Base-by-base conservation (phyloP, 352 stramenopile genomes). In the Phytophthora quininea region DNA sequence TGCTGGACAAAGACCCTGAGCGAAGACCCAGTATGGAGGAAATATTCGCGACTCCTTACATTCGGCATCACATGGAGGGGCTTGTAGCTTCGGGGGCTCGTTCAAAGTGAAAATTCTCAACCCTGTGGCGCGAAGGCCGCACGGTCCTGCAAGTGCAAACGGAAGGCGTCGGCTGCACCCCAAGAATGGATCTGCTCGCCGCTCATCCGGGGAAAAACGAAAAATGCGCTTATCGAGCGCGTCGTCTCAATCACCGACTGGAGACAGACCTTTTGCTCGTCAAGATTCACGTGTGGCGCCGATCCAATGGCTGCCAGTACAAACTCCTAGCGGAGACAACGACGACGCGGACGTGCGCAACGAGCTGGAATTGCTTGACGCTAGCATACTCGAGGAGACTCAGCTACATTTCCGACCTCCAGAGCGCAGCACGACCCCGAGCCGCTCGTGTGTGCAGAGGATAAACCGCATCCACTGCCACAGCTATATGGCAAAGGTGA, bases 61-160 rank as follows among this genome's bases (percentile, higher is more conserved):
- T 95, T 24, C 83, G 84, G 45, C 86, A 75, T 47, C 84, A 93
- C 73, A 91, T 95, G 81, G 68, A 92, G 75, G 78, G 76, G 0
- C 77, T 92, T 6, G 58, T 89, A 8, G 76, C 75, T 51, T 91
- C 82, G 0, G 82, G 84, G 82, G 82, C 2, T 91, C 82, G 0
- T 53, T 92, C 4, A 79, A 79, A 3, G 74, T 84, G 1, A 73
- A 70, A 32, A 58, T 73, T 14, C 58, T 75, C 27, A 79, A 82
- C 12, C 38, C 71, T 0, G 64, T 69, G 14, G 71, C 60, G 30
- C 71, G 79, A 30, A 82, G 78, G 2, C 74, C 74, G 10, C 60
- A 79, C 27, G 78, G 73, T 10, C 56, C 62, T 5, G 54, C 68
- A 38, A 62, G 46, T 52, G 57, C 32, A 5, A 62, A 32, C 0